These are phyloP conservation scores for Candida schatavii DNA, from an alignment of 805 yeast genomes.

Conservation along the genomic window DNA sequence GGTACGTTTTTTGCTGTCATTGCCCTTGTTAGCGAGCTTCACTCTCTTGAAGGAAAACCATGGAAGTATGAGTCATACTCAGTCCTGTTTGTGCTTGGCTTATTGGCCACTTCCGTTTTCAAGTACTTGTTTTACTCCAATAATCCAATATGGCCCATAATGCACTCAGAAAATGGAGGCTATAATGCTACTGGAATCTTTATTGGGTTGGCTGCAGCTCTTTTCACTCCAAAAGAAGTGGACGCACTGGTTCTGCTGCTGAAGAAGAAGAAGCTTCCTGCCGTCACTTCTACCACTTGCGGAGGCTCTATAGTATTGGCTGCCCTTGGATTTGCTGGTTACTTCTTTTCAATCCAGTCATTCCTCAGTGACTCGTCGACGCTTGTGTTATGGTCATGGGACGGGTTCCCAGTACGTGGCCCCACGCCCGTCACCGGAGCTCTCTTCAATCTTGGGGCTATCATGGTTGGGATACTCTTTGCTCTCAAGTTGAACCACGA, in stretches of 20 bases:
- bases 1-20: constrained; percentile 66
- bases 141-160: constrained; percentile 95
- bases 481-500: constrained; percentile 24
- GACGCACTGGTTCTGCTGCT: constrained; percentile 11
- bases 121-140: constrained; percentile 79
- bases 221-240: constrained; percentile 47
- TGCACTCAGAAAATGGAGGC: constrained; percentile 85
- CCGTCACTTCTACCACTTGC: constrained; percentile 11
- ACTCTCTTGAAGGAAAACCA: constrained; percentile 26
- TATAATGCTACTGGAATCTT: constrained; percentile 67
- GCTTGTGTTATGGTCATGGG: constrained; percentile 94
- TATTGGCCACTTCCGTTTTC: constrained; percentile 67
- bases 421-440: constrained; percentile 90
- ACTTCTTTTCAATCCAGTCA: constrained; percentile 69
- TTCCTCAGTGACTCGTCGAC: constrained; percentile 82
- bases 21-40: constrained; percentile 55
- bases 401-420: constrained; percentile 83
- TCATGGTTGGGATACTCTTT: constrained; percentile 50
- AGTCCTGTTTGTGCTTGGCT: constrained; percentile 64
- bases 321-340: constrained; percentile 72
- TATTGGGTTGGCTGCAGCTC: constrained; percentile 61
- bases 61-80: constrained; percentile 43
- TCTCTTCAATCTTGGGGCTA: constrained; percentile 55
- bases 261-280: constrained; percentile 12
- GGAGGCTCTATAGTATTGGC: constrained; percentile 50